These are phyloP conservation scores for Ganoderma resinaceum DNA, from an alignment of 1,284 basidiomycete species.

Conservation along the genomic window DNA sequence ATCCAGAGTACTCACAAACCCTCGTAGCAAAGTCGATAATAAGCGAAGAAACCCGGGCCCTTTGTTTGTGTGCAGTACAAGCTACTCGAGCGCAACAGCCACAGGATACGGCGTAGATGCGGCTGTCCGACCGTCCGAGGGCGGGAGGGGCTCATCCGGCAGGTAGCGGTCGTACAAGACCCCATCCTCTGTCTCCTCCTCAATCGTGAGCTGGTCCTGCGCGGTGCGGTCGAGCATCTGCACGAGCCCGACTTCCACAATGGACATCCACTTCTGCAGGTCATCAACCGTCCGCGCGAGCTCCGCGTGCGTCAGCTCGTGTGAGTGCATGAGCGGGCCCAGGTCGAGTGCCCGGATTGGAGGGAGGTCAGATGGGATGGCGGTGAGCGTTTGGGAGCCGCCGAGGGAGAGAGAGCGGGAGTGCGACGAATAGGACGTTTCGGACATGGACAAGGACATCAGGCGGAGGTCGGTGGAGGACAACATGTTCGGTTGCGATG, in stretches of 20 bases:
- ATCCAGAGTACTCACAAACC: neutral
- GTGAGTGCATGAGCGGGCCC: conserved; percentile 59
- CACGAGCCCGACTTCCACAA: conserved; percentile 76
- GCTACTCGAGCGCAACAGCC: conserved; percentile 29
- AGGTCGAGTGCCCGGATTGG: conserved; percentile 76
- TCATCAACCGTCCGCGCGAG: conserved; percentile 82
- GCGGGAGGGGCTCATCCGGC: conserved; percentile 14
- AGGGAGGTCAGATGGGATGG: conserved; percentile 36
- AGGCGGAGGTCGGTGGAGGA: conserved; percentile 33
- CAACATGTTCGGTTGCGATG: conserved; percentile 36
- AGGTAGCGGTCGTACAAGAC: conserved; percentile 21
- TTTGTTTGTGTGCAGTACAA: neutral
- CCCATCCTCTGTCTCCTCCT: conserved; percentile 53
- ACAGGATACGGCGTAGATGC: conserved; percentile 22
- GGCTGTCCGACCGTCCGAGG: conserved; percentile 20
- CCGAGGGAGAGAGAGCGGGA: conserved; percentile 36
- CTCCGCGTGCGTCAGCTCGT: conserved; percentile 73
- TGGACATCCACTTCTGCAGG: conserved; percentile 81
- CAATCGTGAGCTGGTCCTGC: conserved; percentile 51
- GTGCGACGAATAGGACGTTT: conserved; percentile 34
- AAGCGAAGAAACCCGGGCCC: neutral
- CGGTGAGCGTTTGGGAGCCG: conserved; percentile 28
- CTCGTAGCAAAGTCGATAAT: neutral
- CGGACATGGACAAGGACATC: conserved; percentile 14
- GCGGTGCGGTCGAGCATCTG: conserved; percentile 63